Base-by-base conservation (phyloP, 768 basidiomycete species). In the Naematelia aurantialba region DNA sequence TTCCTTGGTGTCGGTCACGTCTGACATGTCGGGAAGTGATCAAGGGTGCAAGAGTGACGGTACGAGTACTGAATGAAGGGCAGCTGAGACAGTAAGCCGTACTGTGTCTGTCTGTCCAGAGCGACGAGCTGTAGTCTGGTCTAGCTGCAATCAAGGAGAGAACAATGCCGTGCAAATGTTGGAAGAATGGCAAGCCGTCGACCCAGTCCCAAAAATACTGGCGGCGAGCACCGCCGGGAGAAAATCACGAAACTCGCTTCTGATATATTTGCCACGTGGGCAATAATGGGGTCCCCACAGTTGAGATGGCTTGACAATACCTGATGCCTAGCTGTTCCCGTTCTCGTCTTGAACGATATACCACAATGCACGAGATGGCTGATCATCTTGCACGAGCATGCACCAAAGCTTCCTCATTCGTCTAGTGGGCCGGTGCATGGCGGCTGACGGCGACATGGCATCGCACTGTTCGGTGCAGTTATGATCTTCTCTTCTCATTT, bases 1-100 rank as follows among this genome's bases (percentile, higher is more conserved):
- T n/a, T 61, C 62, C 52, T 59, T 52, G 29, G 22, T 29, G 13
- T 56, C 47, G 55, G 22, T 30, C 12, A 29, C 2, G 27, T 25
- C 24, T 17, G 50, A 30, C 50, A 52, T 52, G 50, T 5, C 25
- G 50, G 4, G n/a, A n/a, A n/a, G n/a, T n/a, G n/a, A n/a, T n/a
- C n/a, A 39, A 39, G 17, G 34, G 10, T 27, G 11, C 49, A 21
- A 45, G 48, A 29, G 39, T 39, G 30, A 24, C 3, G 31, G 34
- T 39, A 39, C 27, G 17, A 8, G 25, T 3, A 31, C 14, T 53
- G 34, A 39, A 45, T 4, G 14, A 3, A 30, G 51, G 26, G 5
- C 17, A 10, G 22, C 27, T 19, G 13, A 25, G 13, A 14, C 12
- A 51, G 49, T 12, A 24, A 51, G 4, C 12, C 13, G 27, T 51